Conservation (phyloP, 108 stramenopile species). For the Cyclotella distinguenda region DNA sequence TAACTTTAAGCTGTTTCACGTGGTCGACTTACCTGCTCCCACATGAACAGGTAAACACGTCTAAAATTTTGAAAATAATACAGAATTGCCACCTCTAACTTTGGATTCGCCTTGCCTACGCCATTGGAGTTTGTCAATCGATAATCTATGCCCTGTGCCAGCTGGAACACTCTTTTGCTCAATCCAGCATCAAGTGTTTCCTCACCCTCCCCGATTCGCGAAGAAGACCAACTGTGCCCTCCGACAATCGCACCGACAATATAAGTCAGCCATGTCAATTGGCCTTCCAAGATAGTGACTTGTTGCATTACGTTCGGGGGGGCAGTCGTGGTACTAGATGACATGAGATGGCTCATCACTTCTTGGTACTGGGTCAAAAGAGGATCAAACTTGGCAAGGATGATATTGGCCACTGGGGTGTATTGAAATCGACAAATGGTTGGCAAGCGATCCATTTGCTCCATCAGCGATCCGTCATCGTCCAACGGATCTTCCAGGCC, state of each 20-base stretch:
- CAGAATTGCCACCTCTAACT: conserved; percentile 78
- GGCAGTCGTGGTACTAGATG: conserved; percentile 68
- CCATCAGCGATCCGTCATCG: conserved; percentile 92
- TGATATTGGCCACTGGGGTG: conserved; percentile 71
- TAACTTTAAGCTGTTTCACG: background rate
- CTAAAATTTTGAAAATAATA: conserved; percentile 92
- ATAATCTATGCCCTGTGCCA: conserved; percentile 87
- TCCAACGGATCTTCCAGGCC: conserved; percentile 92
- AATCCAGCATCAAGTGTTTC: conserved; percentile 93
- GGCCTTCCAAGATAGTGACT: conserved; percentile 86
- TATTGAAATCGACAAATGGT: conserved; percentile 95
- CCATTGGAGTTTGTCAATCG: conserved; percentile 85
- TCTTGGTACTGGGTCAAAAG: conserved; percentile 83
- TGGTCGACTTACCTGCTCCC: conserved; percentile 80
- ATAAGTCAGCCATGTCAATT: conserved; percentile 96
- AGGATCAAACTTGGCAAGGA: conserved; percentile 89
- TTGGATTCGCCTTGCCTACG: conserved; percentile 66
- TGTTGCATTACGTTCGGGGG: conserved; percentile 69
- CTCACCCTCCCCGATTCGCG: conserved; percentile 87
- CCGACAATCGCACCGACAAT: conserved; percentile 92
- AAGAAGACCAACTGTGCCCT: conserved; percentile 88
- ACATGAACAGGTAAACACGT: conserved; percentile 95
- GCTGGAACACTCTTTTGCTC: conserved; percentile 84
- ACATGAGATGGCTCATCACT: conserved; percentile 55
- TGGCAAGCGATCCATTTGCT: conserved; percentile 95